Percentiles rank a stretch among this genome's conserved stretches.
Evolutionary conservation across 139 green algal species (phyloP).

Genomic region (Chlamydomonas schloesseri): DNA sequence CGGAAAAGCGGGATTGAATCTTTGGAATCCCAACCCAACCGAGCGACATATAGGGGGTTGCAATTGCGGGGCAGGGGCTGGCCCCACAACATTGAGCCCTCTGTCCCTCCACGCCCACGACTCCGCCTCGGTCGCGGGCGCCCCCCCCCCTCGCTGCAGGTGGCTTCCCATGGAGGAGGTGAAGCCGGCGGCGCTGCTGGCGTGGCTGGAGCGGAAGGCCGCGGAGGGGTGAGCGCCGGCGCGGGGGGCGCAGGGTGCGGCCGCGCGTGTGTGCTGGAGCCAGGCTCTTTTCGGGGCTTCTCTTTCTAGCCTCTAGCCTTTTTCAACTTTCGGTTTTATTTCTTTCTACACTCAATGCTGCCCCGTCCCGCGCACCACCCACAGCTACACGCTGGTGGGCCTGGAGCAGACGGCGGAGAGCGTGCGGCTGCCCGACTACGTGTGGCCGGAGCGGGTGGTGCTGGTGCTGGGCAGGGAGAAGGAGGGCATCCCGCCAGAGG

Average conservation of each 20-base stretch:
- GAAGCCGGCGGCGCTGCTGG: constrained; percentile 61
- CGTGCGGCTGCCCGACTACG: constrained; percentile 60
- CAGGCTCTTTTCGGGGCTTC: too few species aligned
- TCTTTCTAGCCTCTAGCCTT: too few species aligned
- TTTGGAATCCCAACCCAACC: too few species aligned
- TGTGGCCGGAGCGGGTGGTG: constrained; percentile 74
- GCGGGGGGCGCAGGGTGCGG: not conserved
- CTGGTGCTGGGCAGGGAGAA: constrained; percentile 91
- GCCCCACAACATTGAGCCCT: not conserved
- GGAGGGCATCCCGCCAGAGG: constrained; percentile 82
- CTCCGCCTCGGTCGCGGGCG: too few species aligned
- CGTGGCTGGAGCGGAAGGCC: constrained; percentile 76
- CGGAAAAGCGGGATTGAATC: too few species aligned
- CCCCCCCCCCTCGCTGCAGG: not conserved
- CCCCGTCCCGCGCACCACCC: not conserved
- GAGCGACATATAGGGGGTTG: too few species aligned
- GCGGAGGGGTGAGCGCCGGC: constrained; percentile 51
- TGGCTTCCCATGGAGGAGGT: constrained; percentile 91
- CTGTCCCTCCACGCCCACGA: too few species aligned
- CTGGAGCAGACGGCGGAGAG: constrained; percentile 93
- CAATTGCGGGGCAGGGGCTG: too few species aligned
- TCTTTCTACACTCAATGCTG: too few species aligned
- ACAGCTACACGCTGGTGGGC: constrained; percentile 83
- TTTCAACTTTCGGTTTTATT: too few species aligned
- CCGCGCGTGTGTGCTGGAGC: not conserved